Conservation (phyloP, 768 basidiomycete species). For the Sutorius australiensis region DNA sequence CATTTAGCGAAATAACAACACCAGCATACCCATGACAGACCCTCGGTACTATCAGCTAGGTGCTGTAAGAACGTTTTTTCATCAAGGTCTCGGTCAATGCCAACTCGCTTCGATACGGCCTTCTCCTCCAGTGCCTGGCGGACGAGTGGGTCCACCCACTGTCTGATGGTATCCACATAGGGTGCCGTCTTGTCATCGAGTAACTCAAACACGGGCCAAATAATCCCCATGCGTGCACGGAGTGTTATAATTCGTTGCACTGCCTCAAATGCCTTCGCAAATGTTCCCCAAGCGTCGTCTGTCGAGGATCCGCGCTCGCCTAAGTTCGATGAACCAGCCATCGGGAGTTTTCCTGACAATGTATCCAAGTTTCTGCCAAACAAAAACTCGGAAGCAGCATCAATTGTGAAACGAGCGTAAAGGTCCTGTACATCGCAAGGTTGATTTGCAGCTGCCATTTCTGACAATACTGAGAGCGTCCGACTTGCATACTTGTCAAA, state of each 20-base stretch:
- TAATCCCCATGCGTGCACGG: slow-evolving; percentile 35
- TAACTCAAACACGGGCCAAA: slow-evolving; percentile 44
- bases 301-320: slow-evolving; percentile 61
- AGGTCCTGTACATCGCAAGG: slow-evolving; percentile 67
- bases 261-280: slow-evolving; percentile 42
- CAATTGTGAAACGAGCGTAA: slow-evolving; percentile 63
- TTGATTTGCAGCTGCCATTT: slow-evolving; percentile 33
- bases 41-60: slow-evolving; percentile 60
- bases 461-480: slow-evolving; percentile 48
- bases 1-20: slow-evolving; percentile 3
- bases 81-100: slow-evolving; percentile 36
- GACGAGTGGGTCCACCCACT: slow-evolving; percentile 62
- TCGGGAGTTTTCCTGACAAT: slow-evolving; percentile 50
- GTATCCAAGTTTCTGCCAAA: slow-evolving; percentile 66
- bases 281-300: slow-evolving; percentile 57
- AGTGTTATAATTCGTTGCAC: slow-evolving; percentile 34
- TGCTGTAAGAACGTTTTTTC: slow-evolving; percentile 68
- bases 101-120: slow-evolving; percentile 34
- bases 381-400: slow-evolving; percentile 69
- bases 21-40: slow-evolving; percentile 32
- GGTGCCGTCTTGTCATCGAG: slow-evolving; percentile 35
- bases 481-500: slow-evolving; percentile 54
- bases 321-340: slow-evolving; percentile 41
- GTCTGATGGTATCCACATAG: slow-evolving; percentile 34
- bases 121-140: slow-evolving; percentile 48